Evolutionary conservation across 2,329 filamentous ascomycete genomes (phyloP), one percentile per base, ranked within the genome.

Genomic region (Chrysosporium keratinophilum): DNA sequence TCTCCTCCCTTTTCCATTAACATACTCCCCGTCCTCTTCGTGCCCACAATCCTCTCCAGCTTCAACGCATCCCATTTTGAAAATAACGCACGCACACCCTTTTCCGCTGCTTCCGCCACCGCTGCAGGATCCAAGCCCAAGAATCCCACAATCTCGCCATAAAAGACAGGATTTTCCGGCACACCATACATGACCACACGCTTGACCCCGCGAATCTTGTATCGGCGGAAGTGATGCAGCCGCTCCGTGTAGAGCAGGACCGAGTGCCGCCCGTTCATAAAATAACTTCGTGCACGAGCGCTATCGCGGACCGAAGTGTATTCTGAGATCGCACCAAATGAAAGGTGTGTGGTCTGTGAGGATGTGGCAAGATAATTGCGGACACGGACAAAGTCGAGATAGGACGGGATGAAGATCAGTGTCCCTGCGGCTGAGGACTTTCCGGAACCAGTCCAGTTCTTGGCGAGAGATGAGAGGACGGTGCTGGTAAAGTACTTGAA

Each of bases 221-320:
- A 89, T n/a, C 93, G 79, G 48, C 88, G 82, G 76, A 97, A 97
- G 70, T 98, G 93, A 70, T 98, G 93, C n/a, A 90, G 87, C 56
- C 93, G 83, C 68, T 95, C 91, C 1, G 90, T 94, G 71, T 97
- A 98, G 14, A 98, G 75, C 39, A 98, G 71, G 15, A 97, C 78
- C 17, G 82, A 82, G 66, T 96, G 87, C 14, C 89, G 78, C 4
- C 90, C 93, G 39, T 76, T 85, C 59, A 88, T 74, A 70, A 98
- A 97, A 66, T 96, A 87, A 11, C 87, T 90, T 20, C 91, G 79
- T 7, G 91, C 88, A 39, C 91, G 82, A 41, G 88, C 84, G 31
- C 89, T 84, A 59, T 95, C 88, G 6, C 83, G 79, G 6, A 84
- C 75, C 44, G 86, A 81, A 0, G 87, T 85, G 69, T 97, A 97